Evolutionary conservation across 768 basidiomycete species (phyloP).

Genomic region (Crucibulum laeve): DNA sequence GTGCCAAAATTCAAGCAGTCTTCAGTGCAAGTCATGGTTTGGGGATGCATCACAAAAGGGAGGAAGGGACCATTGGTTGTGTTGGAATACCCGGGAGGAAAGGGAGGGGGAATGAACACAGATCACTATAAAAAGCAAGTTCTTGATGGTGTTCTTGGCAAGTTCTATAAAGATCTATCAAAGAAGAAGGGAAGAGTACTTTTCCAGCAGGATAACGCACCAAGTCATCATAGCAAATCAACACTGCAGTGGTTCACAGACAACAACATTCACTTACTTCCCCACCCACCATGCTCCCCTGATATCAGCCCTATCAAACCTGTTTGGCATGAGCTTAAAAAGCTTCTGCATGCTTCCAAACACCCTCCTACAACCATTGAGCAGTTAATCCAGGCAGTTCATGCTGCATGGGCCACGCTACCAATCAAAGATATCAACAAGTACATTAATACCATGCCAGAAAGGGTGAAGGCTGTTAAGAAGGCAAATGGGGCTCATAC

Average conservation of each 20-base stretch:
- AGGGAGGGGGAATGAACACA: no score
- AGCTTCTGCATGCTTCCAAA: slow-evolving; percentile 4
- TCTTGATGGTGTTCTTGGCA: slow-evolving; percentile 11
- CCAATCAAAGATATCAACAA: no score
- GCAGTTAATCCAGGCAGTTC: slow-evolving; percentile 10
- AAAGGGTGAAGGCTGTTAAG: not conserved
- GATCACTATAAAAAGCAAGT: slow-evolving; percentile 16
- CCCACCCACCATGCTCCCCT: slow-evolving; percentile 19
- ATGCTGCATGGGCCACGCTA: slow-evolving; percentile 11
- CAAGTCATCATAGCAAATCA: slow-evolving; percentile 9
- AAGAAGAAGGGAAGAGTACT: not conserved
- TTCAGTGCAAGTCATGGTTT: slow-evolving; percentile 14
- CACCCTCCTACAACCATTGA: slow-evolving; percentile 9
- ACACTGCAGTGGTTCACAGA: slow-evolving; percentile 14
- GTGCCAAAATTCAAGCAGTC: slow-evolving; percentile 19
- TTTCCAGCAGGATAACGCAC: not conserved
- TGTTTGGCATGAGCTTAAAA: slow-evolving; percentile 19
- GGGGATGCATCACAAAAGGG: slow-evolving; percentile 14
- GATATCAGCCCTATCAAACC: slow-evolving; percentile 21
- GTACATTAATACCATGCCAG: not conserved
- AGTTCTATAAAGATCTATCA: slow-evolving; percentile 4
- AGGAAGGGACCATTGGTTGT: slow-evolving; percentile 8
- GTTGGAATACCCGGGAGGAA: slow-evolving; percentile 16
- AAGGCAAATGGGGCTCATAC: no score
- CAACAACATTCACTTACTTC: slow-evolving; percentile 13